Evolutionary conservation across 2,329 filamentous ascomycete species (phyloP), one percentile per base, ranked within the genome.

Genomic region (Helicocarpus griseus): DNA sequence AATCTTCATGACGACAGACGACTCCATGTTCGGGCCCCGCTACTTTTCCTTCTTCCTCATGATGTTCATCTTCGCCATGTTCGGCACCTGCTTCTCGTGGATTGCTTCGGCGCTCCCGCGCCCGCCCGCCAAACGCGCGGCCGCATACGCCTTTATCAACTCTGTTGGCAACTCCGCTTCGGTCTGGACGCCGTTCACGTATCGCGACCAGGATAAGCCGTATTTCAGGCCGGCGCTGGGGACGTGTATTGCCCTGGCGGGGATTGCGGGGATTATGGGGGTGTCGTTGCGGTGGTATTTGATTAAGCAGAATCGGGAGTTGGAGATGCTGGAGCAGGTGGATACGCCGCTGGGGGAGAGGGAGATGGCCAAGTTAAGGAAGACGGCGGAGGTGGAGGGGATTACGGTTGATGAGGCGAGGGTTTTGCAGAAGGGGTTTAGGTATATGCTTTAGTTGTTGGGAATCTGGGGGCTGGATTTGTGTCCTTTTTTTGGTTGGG

Each of bases 31-130:
- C 50, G 77, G 75, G 0, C 70, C 77, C 0, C 71, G 74, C 17
- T 82, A 80, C 65, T 75, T 79, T 63, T 72, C 71, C 22, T 66
- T 79, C 53, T 80, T 80, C 68, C 64, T 79, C 36, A 75, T 79
- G 68, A 72, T 73, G 55, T 78, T 80, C 56, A 71, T 80, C 52
- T 80, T 80, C 57, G 71, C 74, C 14, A 75, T 76, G 63, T 77
- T 78, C 65, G 73, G 73, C 31, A 77, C 74, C 3, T 54, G 69
- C 11, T 73, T 68, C 54, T 68, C 70, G 3, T 78, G 77, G 77
- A 76, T 79, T 48, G 72, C 73, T 1, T 73, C 69, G 33, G 69
- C 73, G 1, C 71, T 80, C 28, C 72, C 76, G 0, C 72, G 76
- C 0, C 77, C 77, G 0, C 74, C 76, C 0, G 77, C 76, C 1